These are phyloP conservation scores for Tuber calosporum DNA, from an alignment of 495 filamentous ascomycete species.

Conservation along the genomic window DNA sequence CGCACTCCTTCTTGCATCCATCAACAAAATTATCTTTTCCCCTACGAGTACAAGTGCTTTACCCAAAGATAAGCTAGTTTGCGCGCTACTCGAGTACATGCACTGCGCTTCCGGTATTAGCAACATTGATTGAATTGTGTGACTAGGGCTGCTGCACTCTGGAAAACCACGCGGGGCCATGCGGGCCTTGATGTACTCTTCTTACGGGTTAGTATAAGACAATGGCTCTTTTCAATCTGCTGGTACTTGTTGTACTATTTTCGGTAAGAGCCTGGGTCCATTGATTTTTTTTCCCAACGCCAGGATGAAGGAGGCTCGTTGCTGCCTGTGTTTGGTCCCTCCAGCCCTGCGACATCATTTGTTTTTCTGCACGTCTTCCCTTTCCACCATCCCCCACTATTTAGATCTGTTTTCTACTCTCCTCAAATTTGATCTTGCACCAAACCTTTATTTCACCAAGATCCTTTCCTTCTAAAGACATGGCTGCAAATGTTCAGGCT, in stretches of 20 bases:
- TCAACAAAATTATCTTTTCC: too few species aligned
- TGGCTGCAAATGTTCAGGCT: slow-evolving; percentile 66
- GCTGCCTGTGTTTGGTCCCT: slow-evolving; percentile 6
- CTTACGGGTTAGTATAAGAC: neutral
- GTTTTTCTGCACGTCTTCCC: slow-evolving; percentile 33
- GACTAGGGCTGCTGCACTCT: neutral
- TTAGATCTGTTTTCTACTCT: slow-evolving; percentile 6
- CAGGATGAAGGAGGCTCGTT: neutral
- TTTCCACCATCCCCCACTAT: slow-evolving; percentile 20
- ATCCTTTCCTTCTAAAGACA: slow-evolving; percentile 44
- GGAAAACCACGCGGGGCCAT: neutral
- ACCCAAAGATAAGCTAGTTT: too few species aligned
- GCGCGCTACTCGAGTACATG: too few species aligned
- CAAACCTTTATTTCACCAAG: slow-evolving; percentile 1
- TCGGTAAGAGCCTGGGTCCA: neutral
- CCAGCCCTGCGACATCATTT: slow-evolving; percentile 30
- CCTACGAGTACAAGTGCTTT: too few species aligned
- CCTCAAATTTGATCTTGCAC: neutral
- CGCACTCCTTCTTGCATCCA: too few species aligned
- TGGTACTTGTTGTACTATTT: neutral
- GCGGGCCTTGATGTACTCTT: neutral
- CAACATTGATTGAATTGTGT: neutral
- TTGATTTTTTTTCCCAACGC: neutral
- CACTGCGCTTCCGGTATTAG: too few species aligned
- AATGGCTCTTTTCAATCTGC: neutral